Conservation (phyloP, 306 rosid genomes). For the Crotalaria pallida region DNA sequence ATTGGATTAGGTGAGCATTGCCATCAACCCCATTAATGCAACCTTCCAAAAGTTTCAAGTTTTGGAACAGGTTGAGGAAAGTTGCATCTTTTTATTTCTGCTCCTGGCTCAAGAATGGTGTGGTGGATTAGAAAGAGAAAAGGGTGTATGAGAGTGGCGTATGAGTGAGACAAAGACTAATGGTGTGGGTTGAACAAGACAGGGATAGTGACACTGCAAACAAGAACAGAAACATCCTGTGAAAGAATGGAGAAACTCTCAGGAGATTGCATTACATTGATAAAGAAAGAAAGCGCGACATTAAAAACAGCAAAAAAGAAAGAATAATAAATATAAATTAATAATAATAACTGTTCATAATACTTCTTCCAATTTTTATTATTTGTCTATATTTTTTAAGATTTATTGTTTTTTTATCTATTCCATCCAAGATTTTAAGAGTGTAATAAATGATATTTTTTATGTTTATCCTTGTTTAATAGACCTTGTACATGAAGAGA, state of each 20-base stretch:
- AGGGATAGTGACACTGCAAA: slow-evolving; percentile 36
- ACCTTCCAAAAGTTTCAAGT: slow-evolving; percentile 14
- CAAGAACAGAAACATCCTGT: slow-evolving; percentile 55
- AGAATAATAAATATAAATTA: not conserved
- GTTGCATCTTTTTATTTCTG: slow-evolving; percentile 15
- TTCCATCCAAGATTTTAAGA: too few relatives aligned
- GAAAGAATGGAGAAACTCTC: slow-evolving; percentile 36
- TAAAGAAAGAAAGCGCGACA: slow-evolving; percentile 29
- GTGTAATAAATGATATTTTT: too few relatives aligned
- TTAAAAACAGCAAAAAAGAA: not conserved
- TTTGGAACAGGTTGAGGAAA: slow-evolving; percentile 24
- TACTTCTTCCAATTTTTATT: too few relatives aligned
- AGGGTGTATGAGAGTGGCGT: slow-evolving; percentile 12
- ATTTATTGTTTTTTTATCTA: too few relatives aligned
- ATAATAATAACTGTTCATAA: not conserved
- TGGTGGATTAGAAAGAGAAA: not conserved
- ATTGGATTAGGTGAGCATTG: slow-evolving; percentile 48
- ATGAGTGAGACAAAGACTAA: slow-evolving; percentile 26
- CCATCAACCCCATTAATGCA: slow-evolving; percentile 42
- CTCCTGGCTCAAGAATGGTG: slow-evolving; percentile 1
- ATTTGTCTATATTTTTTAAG: too few relatives aligned
- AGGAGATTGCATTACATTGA: slow-evolving; percentile 36
- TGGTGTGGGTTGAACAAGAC: slow-evolving; percentile 31
- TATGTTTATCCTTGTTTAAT: too few relatives aligned
- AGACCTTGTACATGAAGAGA: too few relatives aligned